Base-by-base conservation (phyloP, 768 basidiomycete genomes). In the Collybia nuda region DNA sequence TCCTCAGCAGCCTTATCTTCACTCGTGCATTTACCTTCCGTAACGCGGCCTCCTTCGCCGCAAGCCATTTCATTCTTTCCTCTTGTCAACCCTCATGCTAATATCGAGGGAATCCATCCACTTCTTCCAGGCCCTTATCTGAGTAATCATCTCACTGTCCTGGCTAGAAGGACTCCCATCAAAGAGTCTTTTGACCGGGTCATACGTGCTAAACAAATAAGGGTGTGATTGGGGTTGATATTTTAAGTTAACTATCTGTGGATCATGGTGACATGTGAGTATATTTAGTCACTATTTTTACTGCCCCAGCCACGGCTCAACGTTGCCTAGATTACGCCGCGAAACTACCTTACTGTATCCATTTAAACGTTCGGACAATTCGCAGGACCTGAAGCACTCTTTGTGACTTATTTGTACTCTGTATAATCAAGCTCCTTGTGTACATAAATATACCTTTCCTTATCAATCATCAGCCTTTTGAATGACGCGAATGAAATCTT, bases 71-170 rank as follows among this genome's bases (percentile, higher is more conserved):
- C 77, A 6, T 78, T 82, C 66, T 88, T 90, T 69, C 86, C 89
- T 7, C 76, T 81, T 0, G 66, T 69, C n/a, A 84, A 80, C 48
- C 74, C 80, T 15, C 73, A 76, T 42, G 69, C 70, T 19, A 73
- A 81, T 48, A 67, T 81, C 17, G 85, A 88, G 61, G 71, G 68
- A 21, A 79, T 86, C 7, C 89, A 91, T 61, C 79, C 86, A 0
- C 72, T 90, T 15, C 74, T 90, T 19, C 89, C 89, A 0, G 78
- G 80, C 2, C 87, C 88, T 37, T 90, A 89, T 61, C 64, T 88
- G 53, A 79, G 72, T 56, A 80, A 84, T 50, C 89, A 91, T 51
- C 71, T 90, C 64, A 86, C 86, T 17, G 78, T 88, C 41, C 70
- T 89, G 26, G 71, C 78, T 15, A 76, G 83, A 64, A 76, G 84